Conservation (phyloP, 208 protist genomes). For the Jaenimonas drosophilae region DNA sequence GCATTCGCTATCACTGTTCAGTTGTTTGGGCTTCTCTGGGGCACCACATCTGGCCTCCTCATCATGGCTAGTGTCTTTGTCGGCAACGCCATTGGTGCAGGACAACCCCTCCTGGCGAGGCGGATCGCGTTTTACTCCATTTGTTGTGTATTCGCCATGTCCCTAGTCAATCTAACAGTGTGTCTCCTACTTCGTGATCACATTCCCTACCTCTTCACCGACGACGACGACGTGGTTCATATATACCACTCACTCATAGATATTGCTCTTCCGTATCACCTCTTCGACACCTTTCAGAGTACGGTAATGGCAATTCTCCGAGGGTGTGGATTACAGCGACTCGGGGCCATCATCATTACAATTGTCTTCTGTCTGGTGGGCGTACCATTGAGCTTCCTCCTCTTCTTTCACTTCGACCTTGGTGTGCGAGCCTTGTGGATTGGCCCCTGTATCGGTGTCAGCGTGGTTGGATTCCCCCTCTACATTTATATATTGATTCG, state of each 20-base stretch:
- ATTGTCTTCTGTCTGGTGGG: conserved; percentile 54
- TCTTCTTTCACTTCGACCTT: conserved; percentile 71
- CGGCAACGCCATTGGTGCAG: conserved; percentile 63
- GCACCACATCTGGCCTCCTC: conserved; percentile 51
- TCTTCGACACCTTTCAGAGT: conserved; percentile 74
- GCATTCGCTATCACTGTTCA: conserved; percentile 75
- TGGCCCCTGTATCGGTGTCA: conserved; percentile 47
- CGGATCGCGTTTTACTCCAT: conserved; percentile 51
- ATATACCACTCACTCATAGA: too few relatives aligned
- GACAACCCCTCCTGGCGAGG: conserved; percentile 42
- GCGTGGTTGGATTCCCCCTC: conserved; percentile 23
- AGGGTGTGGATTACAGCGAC: conserved; percentile 61
- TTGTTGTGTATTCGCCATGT: conserved; percentile 25
- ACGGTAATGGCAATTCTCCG: conserved; percentile 69
- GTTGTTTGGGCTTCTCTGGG: conserved; percentile 68
- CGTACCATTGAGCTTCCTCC: conserved; percentile 46
- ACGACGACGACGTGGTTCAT: conserved; percentile 13
- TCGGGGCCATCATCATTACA: conserved; percentile 53
- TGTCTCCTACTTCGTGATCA: conserved; percentile 27
- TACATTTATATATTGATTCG: conserved; percentile 63
- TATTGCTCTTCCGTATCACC: conserved; percentile 68
- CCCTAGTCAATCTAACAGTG: conserved; percentile 30
- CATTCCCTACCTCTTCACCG: conserved; percentile 56
- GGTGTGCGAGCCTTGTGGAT: conserved; percentile 71
- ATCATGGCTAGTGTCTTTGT: conserved; percentile 64